phyloP scores from a whole-genome alignment of 176 grass and related monocot species.

The Alloteropsis semialata region DNA sequence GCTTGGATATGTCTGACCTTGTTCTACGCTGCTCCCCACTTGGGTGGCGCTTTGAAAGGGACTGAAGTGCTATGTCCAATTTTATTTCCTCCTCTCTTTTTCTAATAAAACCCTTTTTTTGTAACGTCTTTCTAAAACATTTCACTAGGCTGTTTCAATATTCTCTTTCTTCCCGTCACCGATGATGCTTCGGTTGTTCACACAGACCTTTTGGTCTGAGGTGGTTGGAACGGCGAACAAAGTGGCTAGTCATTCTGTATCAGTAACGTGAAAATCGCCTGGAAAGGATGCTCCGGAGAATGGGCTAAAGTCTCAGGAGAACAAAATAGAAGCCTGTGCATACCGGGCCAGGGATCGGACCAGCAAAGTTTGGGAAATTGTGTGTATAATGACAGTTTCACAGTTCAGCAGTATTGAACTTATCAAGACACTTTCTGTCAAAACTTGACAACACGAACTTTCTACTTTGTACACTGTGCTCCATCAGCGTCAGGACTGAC shows the following conservation, averaged over 20 bases:
- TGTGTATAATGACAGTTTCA: not conserved
- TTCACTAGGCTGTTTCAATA: not conserved
- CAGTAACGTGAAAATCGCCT: not conserved
- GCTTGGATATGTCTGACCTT: constrained; percentile 23
- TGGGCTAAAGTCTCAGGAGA: not conserved
- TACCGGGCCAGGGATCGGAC: no score
- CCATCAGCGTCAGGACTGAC: no score
- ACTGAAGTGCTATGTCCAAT: not conserved
- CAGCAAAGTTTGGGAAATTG: not conserved
- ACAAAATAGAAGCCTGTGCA: not conserved
- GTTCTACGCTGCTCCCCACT: constrained; percentile 23
- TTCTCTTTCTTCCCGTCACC: not conserved
- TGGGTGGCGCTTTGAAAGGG: constrained; percentile 28
- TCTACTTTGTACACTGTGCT: not conserved
- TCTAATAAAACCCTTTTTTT: not conserved
- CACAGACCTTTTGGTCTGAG: not conserved
- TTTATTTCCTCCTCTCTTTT: not conserved
- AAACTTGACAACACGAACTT: not conserved
- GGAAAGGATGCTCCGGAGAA: not conserved
- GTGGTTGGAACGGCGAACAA: no score
- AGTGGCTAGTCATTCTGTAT: not conserved
- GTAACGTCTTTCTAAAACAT: not conserved
- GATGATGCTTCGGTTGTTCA: not conserved
- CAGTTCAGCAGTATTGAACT: not conserved
- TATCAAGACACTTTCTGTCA: not conserved